Base-by-base conservation (phyloP, 345 rosid species). In the Eucalyptus viminalis region DNA sequence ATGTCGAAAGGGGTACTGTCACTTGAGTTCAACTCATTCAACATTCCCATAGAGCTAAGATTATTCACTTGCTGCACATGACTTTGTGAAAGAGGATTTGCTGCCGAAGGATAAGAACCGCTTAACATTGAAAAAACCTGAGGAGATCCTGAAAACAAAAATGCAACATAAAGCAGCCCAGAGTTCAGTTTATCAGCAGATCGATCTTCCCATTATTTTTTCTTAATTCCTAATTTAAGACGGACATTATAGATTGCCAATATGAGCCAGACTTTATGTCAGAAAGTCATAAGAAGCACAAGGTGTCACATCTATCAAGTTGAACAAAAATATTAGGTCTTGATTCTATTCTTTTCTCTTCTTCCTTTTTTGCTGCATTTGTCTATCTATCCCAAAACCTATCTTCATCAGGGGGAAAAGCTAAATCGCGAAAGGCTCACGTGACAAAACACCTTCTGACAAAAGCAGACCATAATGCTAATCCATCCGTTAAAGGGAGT, bases 1-100 rank as follows among this genome's bases (percentile, higher is more conserved):
- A 98, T 98, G 93, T 98, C 98, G 88, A 96, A 98, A 14, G 99
- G 99, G 43, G 99, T 95, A 90, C 92, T 96, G 88, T 98, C 99
- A 86, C 90, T 97, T 67, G 97, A 91, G 90, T 95, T 96, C 91
- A 95, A 94, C 90, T 94, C 97, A 88, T 94, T 96, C 94, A 98
- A 92, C 95, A 97, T 94, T 72, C 99, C 98, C 97, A 97, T 93
- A 49, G 98, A 94, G 91, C 92, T 95, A 85, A 98, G 92, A 91
- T 91, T 98, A 92, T 96, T 97, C 92, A 98, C 95, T 76, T 95
- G 96, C 92, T 95, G 99, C 49, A 96, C 95, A 89, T 96, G 99
- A 90, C 93, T 95, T 87, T 96, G 99, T 22, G 98, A 96, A 91
- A 97, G 97, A 80, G 96, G 99, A 56, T 97, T 99, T 29, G 97